These are phyloP conservation scores for Candida glaebosa DNA, from an alignment of 805 yeast species.

Conservation along the genomic window DNA sequence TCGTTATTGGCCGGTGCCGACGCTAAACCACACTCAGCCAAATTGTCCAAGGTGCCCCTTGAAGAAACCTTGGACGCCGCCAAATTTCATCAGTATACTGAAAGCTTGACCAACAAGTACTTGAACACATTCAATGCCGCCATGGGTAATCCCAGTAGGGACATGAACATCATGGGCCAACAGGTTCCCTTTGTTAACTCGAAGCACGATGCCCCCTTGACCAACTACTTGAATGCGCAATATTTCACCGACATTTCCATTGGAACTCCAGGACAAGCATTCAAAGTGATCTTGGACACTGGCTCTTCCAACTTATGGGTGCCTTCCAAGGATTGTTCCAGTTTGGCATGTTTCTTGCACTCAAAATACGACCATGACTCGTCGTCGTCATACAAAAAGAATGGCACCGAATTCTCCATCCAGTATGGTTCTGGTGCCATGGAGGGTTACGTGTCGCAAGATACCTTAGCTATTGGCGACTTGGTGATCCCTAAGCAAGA, in stretches of 20 bases:
- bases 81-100: slow-evolving; percentile 50
- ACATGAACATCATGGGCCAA: slow-evolving; percentile 9
- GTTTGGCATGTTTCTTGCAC: slow-evolving; percentile 94
- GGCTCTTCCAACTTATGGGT: slow-evolving; percentile 98
- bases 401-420: slow-evolving; percentile 83
- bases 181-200: slow-evolving; percentile 34
- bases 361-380: slow-evolving; percentile 80
- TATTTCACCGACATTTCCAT: slow-evolving; percentile 86
- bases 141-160: slow-evolving; percentile 19
- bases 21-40: slow-evolving; percentile 53
- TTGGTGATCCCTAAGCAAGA: slow-evolving; percentile 83
- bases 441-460: slow-evolving; percentile 90
- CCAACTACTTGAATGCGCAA: slow-evolving; percentile 94
- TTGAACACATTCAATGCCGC: slow-evolving; percentile 43
- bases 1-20: slow-evolving; percentile 22
- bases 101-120: slow-evolving; percentile 61
- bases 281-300: slow-evolving; percentile 93
- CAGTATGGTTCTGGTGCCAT: slow-evolving; percentile 91
- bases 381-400: slow-evolving; percentile 81
- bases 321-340: slow-evolving; percentile 83
- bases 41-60: slow-evolving; percentile 55
- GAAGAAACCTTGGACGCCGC: slow-evolving; percentile 54
- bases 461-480: slow-evolving; percentile 76
- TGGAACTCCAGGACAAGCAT: slow-evolving; percentile 91
- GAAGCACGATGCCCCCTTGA: slow-evolving; percentile 76